phyloP scores from a whole-genome alignment of 257 asterid species.

The Linderniella brevidens region DNA sequence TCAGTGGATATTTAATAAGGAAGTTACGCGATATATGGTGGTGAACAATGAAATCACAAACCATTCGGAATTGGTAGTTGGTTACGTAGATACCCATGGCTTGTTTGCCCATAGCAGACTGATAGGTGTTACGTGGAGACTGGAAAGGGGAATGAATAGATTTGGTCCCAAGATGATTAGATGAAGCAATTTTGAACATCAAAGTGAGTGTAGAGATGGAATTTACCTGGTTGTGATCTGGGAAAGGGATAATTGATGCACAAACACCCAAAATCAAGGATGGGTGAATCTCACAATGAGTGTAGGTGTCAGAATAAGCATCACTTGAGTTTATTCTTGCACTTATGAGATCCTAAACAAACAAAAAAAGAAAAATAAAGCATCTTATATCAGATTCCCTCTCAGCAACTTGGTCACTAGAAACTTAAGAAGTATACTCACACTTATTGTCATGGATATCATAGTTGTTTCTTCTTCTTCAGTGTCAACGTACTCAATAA shows the following conservation, averaged over 20 bases:
- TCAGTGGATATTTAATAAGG: conserved; percentile 5
- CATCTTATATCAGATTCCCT: background rate
- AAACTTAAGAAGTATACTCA: conserved; percentile 18
- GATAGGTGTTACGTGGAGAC: conserved; percentile 99
- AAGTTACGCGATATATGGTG: conserved; percentile 1
- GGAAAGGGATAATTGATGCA: conserved; percentile 96
- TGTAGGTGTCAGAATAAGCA: conserved; percentile 82
- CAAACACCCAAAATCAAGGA: conserved; percentile 94
- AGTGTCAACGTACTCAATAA: conserved; percentile 77
- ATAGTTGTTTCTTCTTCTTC: conserved; percentile 98
- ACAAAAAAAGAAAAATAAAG: conserved; percentile 8
- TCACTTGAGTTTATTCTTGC: conserved; percentile 66
- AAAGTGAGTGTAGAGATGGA: background rate
- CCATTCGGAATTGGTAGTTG: conserved; percentile 96
- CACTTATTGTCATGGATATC: conserved; percentile 96
- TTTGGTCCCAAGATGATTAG: conserved; percentile 9
- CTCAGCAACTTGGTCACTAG: too few species aligned
- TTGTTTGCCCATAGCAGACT: conserved; percentile 99
- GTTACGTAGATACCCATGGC: conserved; percentile 97
- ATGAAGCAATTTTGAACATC: background rate
- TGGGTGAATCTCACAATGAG: conserved; percentile 97
- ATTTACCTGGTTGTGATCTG: conserved; percentile 93
- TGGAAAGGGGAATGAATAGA: conserved; percentile 16
- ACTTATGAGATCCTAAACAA: conserved; percentile 72
- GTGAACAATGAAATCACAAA: conserved; percentile 14